Evolutionary conservation across 768 basidiomycete species (phyloP).

Genomic region (Rhizopogon sp.): DNA sequence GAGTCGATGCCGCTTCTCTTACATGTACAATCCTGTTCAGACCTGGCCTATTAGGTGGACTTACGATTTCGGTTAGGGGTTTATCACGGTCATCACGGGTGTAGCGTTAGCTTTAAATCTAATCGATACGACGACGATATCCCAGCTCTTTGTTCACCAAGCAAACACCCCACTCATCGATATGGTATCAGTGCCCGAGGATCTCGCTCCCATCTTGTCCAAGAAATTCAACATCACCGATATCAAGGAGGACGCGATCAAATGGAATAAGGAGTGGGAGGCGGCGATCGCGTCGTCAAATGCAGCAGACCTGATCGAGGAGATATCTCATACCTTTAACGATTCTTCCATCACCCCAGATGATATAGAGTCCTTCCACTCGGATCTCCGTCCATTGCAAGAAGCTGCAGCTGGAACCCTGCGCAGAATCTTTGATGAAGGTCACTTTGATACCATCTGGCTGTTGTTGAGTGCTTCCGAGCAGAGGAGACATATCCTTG

Average conservation of each 20-base stretch:
- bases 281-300: constrained; percentile 7
- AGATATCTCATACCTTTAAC: background rate
- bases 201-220: too few species aligned
- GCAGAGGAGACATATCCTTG: constrained; percentile 9
- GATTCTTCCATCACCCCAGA: background rate
- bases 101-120: too few species aligned
- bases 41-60: too few species aligned
- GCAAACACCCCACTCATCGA: background rate
- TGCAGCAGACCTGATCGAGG: constrained; percentile 8
- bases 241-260: constrained; percentile 7
- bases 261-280: constrained; percentile 18
- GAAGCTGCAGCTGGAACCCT: background rate
- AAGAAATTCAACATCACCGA: background rate
- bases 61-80: too few species aligned
- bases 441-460: constrained; percentile 10
- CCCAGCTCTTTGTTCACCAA: too few species aligned
- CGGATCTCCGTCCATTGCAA: background rate
- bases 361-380: too few species aligned
- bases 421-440: background rate
- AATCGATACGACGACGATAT: too few species aligned
- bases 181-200: too few species aligned
- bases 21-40: too few species aligned
- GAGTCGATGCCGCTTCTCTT: too few species aligned
- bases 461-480: constrained; percentile 7
- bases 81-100: too few species aligned